phyloP scores from a whole-genome alignment of 1,284 basidiomycete species.

The Bjerkandera adusta region DNA sequence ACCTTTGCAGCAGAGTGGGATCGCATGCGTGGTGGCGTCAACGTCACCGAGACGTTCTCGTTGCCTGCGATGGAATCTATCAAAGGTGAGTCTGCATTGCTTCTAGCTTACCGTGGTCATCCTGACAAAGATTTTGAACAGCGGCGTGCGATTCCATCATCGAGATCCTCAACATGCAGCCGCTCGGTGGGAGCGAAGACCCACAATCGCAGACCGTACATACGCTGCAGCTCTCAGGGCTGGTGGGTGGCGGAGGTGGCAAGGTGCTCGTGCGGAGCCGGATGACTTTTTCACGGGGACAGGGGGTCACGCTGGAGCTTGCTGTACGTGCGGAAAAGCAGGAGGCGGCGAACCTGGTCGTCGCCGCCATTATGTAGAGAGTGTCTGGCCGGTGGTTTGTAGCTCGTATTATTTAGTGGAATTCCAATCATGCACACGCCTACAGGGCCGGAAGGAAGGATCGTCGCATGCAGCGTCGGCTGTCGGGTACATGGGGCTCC shows the following conservation, averaged over 20 bases:
- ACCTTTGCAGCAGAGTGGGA: conserved; percentile 97
- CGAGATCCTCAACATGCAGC: conserved; percentile 95
- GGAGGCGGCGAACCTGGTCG: conserved; percentile 81
- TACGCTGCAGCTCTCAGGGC: conserved; percentile 90
- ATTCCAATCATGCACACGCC: too few species aligned
- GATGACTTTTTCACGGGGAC: conserved; percentile 90
- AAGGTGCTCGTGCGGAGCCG: conserved; percentile 92
- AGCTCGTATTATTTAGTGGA: too few species aligned
- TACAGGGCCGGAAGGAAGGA: too few species aligned
- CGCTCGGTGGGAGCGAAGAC: conserved; percentile 85
- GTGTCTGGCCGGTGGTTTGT: too few species aligned
- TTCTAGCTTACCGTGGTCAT: conserved; percentile 10
- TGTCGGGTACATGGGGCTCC: too few species aligned
- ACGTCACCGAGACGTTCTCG: conserved; percentile 91
- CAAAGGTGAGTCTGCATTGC: conserved; percentile 73
- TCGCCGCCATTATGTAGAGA: conserved; percentile 74
- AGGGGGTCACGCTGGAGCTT: conserved; percentile 96
- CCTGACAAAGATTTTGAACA: conserved; percentile 31
- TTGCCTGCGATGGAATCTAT: conserved; percentile 92
- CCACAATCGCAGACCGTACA: conserved; percentile 87
- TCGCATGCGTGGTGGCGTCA: conserved; percentile 72
- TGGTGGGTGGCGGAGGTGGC: conserved; percentile 86
- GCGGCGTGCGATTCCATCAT: conserved; percentile 92
- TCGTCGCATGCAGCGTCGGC: too few species aligned
- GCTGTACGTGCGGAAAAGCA: conserved; percentile 91